Percentiles rank a stretch among this genome's conserved stretches.
Conservation (phyloP, 164 flowering plant species). For the Nymphaea thermarum region DNA sequence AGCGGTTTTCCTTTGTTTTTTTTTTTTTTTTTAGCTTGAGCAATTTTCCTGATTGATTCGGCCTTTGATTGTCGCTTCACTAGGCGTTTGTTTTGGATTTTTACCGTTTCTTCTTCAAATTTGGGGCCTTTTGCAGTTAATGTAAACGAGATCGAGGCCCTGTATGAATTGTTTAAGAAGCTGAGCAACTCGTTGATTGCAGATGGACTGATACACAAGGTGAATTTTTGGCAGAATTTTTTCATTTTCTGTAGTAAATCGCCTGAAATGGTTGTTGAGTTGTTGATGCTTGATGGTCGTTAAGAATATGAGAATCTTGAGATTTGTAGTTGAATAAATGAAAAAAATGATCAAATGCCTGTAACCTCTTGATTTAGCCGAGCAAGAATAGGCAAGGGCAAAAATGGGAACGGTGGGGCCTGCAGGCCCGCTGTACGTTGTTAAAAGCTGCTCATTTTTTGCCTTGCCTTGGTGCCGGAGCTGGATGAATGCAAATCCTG, state of each 20-base stretch:
- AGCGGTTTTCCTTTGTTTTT: background rate
- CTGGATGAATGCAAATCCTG: too few relatives aligned
- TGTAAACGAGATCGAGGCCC: constrained; percentile 64
- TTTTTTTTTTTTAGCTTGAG: background rate
- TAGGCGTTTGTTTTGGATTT: too few relatives aligned
- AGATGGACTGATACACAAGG: constrained; percentile 55
- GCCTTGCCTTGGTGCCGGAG: too few relatives aligned
- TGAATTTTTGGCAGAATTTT: background rate
- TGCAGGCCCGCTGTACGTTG: too few relatives aligned
- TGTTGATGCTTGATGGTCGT: background rate
- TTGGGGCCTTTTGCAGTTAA: constrained; percentile 34
- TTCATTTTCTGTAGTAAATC: background rate
- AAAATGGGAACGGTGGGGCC: too few relatives aligned
- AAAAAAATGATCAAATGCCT: too few relatives aligned
- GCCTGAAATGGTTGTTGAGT: background rate
- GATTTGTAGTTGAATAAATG: too few relatives aligned
- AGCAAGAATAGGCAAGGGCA: too few relatives aligned
- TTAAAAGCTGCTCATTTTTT: too few relatives aligned
- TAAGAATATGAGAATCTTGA: too few relatives aligned
- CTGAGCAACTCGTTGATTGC: constrained; percentile 57
- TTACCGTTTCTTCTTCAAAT: too few relatives aligned
- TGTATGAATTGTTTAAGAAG: constrained; percentile 61
- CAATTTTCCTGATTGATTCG: background rate
- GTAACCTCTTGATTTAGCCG: too few relatives aligned
- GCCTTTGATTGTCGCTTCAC: background rate